Base-by-base conservation (phyloP, 495 filamentous ascomycete genomes). In the Penicillium verhagenii region DNA sequence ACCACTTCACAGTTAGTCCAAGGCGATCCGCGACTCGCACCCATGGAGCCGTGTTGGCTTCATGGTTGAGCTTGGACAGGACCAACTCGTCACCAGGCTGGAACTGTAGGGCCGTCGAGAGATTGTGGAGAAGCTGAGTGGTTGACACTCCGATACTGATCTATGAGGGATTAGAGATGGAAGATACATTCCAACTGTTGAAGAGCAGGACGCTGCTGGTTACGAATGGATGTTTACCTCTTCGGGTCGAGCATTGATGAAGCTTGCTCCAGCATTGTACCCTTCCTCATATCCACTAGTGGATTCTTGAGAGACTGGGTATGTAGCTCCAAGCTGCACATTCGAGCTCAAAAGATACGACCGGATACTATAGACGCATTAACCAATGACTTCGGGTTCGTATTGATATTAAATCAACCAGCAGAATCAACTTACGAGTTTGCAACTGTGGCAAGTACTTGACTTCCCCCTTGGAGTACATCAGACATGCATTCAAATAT, bases 121-220 rank as follows among this genome's bases (percentile, higher is more conserved):
- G 78, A 68, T 90, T 91, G 60, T 84, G 80, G 58, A 89, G 79
- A 18, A 89, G 82, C 66, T 90, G 86, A 1, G 88, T 90, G 19
- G 87, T 87, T 19, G 86, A 87, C 1, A 85, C 63, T 9, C 87
- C 85, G 48, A 88, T 75, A 35, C 58, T 67, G 53, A 66, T 64
- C 63, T 65, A 28, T 4, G 21, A 42, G 9, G 26, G 11, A n/a
- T 53, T 23, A 50, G 35, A 42, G 19, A 37, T 49, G 18, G 20
- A 8, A 7, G 6, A 5, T 20, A 2, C 1, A 23, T 24, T 44
- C n/a, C n/a, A n/a, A n/a, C n/a, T n/a, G n/a, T n/a, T n/a, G n/a
- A n/a, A n/a, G n/a, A n/a, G n/a, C n/a, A n/a, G n/a, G 10, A 19
- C 19, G 5, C 1, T 44, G 7, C 19, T 20, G 23, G 43, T 16